Evolutionary conservation across 305 asterid genomes (phyloP).

Genomic region (Stenogyne calaminthoides): DNA sequence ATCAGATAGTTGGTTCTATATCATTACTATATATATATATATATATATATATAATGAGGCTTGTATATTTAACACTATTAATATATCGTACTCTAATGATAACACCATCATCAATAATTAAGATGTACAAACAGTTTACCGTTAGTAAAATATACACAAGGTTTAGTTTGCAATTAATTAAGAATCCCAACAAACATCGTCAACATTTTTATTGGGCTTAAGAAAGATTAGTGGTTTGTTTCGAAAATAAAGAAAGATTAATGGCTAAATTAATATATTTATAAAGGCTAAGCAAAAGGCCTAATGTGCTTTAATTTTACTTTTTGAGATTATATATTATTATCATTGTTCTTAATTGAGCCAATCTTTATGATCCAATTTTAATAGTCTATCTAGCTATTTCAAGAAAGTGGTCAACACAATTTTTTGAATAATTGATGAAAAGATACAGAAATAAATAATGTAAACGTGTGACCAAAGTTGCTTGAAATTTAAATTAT

Average conservation of each 20-base stretch:
- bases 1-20: no score
- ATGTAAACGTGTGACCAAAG: constrained; percentile 17
- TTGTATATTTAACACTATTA: background rate
- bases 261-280: background rate
- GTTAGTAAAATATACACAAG: background rate
- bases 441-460: constrained; percentile 17
- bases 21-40: no score
- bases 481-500: constrained; percentile 9
- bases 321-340: background rate
- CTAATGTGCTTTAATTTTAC: background rate
- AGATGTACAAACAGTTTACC: background rate
- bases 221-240: background rate
- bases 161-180: background rate
- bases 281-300: background rate
- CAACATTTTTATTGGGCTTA: background rate
- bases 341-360: background rate
- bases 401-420: constrained; percentile 32
- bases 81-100: background rate
- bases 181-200: background rate
- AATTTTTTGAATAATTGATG: constrained; percentile 23
- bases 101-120: background rate
- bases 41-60: no score
- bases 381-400: background rate
- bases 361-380: background rate
- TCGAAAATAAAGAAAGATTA: no score